A percentile compares a stretch with the other conserved stretches of the same genome.
Conservation (phyloP, 306 rosid genomes). For the Cucumis sativus region Cucumber_9930_V3 NC_026661.2:3082001-3082500, state of each 20-base stretch:
- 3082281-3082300: constrained; percentile 25
- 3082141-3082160: neutral
- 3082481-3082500: constrained; percentile 67
- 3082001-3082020: neutral
- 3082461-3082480: constrained; percentile 43
- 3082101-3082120: constrained; percentile 87
- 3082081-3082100: constrained; percentile 8
- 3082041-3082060: neutral
- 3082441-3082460: constrained; percentile 49
- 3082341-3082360: constrained; percentile 3
- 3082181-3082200: constrained; percentile 10
- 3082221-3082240: constrained; percentile 23
- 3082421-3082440: constrained; percentile 44
- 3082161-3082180: constrained; percentile 7
- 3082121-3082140: constrained; percentile 14
- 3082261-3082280: constrained; percentile 65
- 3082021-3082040: constrained; percentile 15
- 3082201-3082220: constrained; percentile 13
- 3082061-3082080: constrained; percentile 15
- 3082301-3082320: constrained; percentile 7
- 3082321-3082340: constrained; percentile 2
- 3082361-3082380: neutral
- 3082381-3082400: constrained; percentile 22
- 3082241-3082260: constrained; percentile 86
- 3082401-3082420: constrained; percentile 38